Percentiles rank a stretch among this genome's conserved stretches.
Evolutionary conservation across 495 filamentous ascomycete genomes (phyloP).

Genomic region (Podospora didyma): DNA sequence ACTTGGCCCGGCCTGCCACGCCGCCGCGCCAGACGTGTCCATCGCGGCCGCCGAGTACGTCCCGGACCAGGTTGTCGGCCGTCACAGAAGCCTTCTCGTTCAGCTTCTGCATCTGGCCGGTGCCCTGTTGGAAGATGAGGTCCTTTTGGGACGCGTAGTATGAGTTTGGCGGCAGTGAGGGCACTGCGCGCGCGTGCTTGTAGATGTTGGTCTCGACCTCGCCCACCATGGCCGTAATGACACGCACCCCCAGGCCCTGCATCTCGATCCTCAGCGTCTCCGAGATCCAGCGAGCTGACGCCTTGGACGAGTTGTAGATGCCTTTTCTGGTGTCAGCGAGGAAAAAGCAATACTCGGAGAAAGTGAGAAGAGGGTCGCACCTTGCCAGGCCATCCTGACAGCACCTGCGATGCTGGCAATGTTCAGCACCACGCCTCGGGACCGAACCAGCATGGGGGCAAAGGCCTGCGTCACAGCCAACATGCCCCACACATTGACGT

Average conservation of each 20-base stretch:
- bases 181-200: neutral
- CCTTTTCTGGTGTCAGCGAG: neutral
- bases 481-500: conserved; percentile 51
- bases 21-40: neutral
- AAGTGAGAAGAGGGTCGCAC: neutral
- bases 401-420: conserved; percentile 38
- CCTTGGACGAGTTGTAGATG: conserved; percentile 50
- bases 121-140: too few species aligned
- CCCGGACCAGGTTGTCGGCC: neutral
- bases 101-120: neutral
- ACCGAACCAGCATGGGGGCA: conserved; percentile 45
- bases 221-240: conserved; percentile 26
- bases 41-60: neutral
- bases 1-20: neutral
- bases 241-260: conserved; percentile 42
- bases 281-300: conserved; percentile 38
- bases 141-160: too few species aligned
- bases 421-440: conserved; percentile 44
- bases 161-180: too few species aligned
- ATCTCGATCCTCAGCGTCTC: conserved; percentile 48
- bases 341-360: neutral
- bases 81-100: neutral
- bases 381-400: conserved; percentile 3
- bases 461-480: conserved; percentile 52
- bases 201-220: conserved; percentile 7